Evolutionary conservation across 2,329 filamentous ascomycete genomes (phyloP), one percentile per base, ranked within the genome.

Genomic region (Dichotomopilus funicola): DNA sequence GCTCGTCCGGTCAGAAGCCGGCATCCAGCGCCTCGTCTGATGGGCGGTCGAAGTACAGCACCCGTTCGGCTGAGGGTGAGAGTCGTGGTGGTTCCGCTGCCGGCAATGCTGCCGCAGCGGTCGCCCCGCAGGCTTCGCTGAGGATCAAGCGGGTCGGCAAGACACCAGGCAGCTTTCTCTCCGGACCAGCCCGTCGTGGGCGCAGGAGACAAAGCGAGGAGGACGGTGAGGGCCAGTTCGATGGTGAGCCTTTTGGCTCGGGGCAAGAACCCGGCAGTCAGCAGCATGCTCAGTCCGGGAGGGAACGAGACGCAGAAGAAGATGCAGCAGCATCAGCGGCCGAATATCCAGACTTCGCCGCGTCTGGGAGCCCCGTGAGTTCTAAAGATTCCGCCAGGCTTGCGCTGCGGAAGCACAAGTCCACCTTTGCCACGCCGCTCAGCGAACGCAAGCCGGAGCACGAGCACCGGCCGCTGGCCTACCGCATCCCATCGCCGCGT

Each of bases 101-200:
- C 3, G 72, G 73, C 11, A 71, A 74, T 6, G 75, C 78, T 11
- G 71, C 77, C n/a, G 70, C 75, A 19, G 67, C 73, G 64, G 72
- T 74, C 37, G 85, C 81, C 11, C 73, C 83, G 1, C 87, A 89
- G 58, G 85, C 86, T 63, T 90, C 89, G 0, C 82, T 91, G 77
- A 81, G 89, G 5, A 76, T 91, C 56, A 92, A 91, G 71, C 78
- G 88, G 58, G 81, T 89, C 11, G 86, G 86, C 12, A 88, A 89
- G 69, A 77, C 87, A 6, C 82, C 86, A 2, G 89, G 89, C 1
- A 87, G 83, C 57, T 91, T 92, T 62, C 74, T 94, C 27, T 90
- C 88, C 62, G 89, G 88, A 1, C 89, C 89, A 34, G 88, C 89
- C 19, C 81, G 89, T 53, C 79, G 90, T 62, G 89, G 88, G 33